Evolutionary conservation across 164 flowering plant species (phyloP).

Genomic region (Umbellularia californica): DNA sequence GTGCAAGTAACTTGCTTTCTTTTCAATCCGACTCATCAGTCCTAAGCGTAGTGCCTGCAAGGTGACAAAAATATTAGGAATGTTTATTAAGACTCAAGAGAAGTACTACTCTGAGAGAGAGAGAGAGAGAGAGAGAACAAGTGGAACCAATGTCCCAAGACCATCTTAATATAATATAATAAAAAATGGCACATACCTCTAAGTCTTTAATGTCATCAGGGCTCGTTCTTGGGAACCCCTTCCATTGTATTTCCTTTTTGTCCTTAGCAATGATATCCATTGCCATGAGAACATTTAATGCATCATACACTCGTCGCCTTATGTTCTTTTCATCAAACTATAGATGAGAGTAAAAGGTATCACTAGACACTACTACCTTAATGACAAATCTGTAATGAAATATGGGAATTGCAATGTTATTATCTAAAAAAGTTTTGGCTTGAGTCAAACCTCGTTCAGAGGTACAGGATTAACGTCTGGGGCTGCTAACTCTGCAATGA

Average conservation of each 20-base stretch:
- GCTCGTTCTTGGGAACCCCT: slow-evolving; percentile 28
- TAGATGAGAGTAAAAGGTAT: not conserved
- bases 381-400: not conserved
- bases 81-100: not conserved
- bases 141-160: not conserved
- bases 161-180: not conserved
- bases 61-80: not conserved
- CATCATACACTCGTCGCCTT: slow-evolving; percentile 41
- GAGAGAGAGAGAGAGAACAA: no score
- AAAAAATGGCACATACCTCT: slow-evolving; percentile 15
- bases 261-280: slow-evolving; percentile 34
- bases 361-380: not conserved
- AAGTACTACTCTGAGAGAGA: not conserved
- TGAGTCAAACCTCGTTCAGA: slow-evolving; percentile 23
- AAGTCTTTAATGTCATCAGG: slow-evolving; percentile 27
- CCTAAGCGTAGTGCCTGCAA: slow-evolving; percentile 20
- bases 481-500: slow-evolving; percentile 28
- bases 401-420: not conserved
- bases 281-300: slow-evolving; percentile 43
- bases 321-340: slow-evolving; percentile 41
- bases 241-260: slow-evolving; percentile 42
- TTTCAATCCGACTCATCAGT: slow-evolving; percentile 24
- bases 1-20: slow-evolving; percentile 32
- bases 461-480: slow-evolving; percentile 7
- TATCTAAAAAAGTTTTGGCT: not conserved